Percentiles rank a stretch among this genome's conserved stretches.
Conservation (phyloP, 257 asterid genomes). For the Forsythia suspensa region DNA sequence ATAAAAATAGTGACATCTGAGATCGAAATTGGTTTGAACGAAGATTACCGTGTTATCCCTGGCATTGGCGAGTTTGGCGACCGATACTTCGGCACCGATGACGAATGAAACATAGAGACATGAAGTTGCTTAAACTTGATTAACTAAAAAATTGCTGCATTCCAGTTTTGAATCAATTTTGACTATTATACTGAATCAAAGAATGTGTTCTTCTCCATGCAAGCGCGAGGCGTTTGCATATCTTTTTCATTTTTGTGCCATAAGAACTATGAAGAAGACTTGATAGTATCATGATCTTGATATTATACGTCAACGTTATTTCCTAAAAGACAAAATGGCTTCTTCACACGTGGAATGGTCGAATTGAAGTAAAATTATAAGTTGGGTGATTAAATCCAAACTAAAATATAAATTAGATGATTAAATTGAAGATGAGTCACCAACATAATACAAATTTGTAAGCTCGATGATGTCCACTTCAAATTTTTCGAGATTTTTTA, state of each 20-base stretch:
- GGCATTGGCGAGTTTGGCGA: conserved; percentile 99
- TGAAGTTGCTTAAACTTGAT: conserved; percentile 2
- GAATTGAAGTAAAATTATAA: no score
- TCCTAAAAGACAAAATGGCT: not conserved
- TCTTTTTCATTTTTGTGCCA: not conserved
- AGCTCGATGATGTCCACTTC: no score
- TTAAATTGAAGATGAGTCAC: no score
- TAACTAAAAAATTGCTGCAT: not conserved
- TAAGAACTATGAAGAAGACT: not conserved
- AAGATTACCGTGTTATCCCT: conserved; percentile 86
- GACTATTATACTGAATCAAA: conserved; percentile 2
- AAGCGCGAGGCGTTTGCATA: not conserved
- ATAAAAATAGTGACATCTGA: conserved; percentile 97
- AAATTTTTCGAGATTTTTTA: no score
- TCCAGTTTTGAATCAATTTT: conserved; percentile 12
- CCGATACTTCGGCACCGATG: conserved; percentile 93
- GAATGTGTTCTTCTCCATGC: not conserved
- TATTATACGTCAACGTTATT: not conserved
- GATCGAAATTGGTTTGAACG: conserved; percentile 85
- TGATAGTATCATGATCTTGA: not conserved
- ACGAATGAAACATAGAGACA: conserved; percentile 41
- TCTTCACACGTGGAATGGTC: no score
- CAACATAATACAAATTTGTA: no score
- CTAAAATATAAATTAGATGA: no score
- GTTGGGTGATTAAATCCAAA: no score